Evolutionary conservation across 495 filamentous ascomycete species (phyloP), one percentile per base, ranked within the genome.

Genomic region (Annulohypoxylon bovei): DNA sequence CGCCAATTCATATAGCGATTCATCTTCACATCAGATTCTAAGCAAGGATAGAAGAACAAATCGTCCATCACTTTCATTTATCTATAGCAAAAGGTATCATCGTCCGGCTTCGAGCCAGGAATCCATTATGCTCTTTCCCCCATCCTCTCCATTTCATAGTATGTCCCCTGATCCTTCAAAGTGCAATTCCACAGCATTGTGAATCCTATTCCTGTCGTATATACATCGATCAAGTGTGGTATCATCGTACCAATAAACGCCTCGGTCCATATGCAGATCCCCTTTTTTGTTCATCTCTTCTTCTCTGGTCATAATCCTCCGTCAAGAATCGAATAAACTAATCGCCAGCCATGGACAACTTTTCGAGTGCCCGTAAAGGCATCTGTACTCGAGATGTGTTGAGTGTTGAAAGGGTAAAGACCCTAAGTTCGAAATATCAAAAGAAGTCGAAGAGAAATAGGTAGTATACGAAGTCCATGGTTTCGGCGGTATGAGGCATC

Each of bases 1-100:
- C n/a, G n/a, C n/a, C n/a, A n/a, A n/a, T n/a, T n/a, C n/a, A n/a
- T n/a, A n/a, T n/a, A n/a, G n/a, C n/a, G n/a, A n/a, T 44, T 28
- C 22, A 27, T 52, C 53, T 25, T 47, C 33, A 53, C 25, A 22
- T 33, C 14, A 39, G 1, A 46, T 6, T 46, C 6, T 25, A 46
- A 23, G 20, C 30, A 6, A 14, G 44, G 44, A 27, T n/a, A 33
- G 18, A 33, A 52, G 30, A 40, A 8, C 4, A n/a, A n/a, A 27
- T 28, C n/a, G 11, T 30, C 12, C 2, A 65, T 39, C 67, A 58
- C 46, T 65, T 27, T 4, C 40, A 64, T 64, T 65, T 11, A 49
- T 70, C 27, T 65, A 61, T 65, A 49, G 67, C 55, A 65, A 39
- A 28, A 54, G 62, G 62, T 66, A 71, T 71, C 68, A 71, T 71